phyloP scores from a whole-genome alignment of 495 filamentous ascomycete species.

The Lophiostoma macrostomum region DNA sequence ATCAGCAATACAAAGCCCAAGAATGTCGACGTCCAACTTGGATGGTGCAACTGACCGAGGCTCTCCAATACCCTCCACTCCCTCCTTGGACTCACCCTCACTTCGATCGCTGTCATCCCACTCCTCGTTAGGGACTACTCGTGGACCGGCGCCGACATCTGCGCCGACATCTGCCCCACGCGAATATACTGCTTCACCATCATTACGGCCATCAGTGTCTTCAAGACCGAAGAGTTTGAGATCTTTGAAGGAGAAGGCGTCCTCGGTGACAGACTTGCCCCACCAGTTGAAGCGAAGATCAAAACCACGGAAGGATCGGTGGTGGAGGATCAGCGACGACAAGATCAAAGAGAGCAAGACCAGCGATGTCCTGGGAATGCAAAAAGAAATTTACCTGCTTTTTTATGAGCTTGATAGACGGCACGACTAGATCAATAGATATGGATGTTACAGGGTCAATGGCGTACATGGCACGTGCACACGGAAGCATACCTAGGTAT shows the following conservation, averaged over 20 bases:
- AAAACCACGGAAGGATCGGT: conserved; percentile 61
- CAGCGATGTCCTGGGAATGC: conserved; percentile 85
- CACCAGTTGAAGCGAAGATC: conserved; percentile 54
- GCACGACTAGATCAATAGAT: background rate
- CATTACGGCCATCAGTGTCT: conserved; percentile 1
- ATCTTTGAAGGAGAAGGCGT: conserved; percentile 35
- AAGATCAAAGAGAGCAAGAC: conserved; percentile 94
- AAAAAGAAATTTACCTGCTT: conserved; percentile 90
- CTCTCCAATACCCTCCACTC: conserved; percentile 10
- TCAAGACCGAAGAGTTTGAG: conserved; percentile 14
- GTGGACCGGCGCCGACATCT: conserved; percentile 37
- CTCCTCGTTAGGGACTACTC: conserved; percentile 35
- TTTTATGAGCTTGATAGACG: conserved; percentile 82
- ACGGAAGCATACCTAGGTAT: too few relatives aligned
- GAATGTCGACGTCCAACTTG: conserved; percentile 30
- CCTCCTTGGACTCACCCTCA: conserved; percentile 42
- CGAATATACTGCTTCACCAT: conserved; percentile 16
- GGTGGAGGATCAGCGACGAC: conserved; percentile 98
- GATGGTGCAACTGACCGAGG: conserved; percentile 5
- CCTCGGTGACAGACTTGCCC: conserved; percentile 28
- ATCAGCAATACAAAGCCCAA: conserved; percentile 41
- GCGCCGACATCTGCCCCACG: conserved; percentile 44
- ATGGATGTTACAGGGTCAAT: background rate
- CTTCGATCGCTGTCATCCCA: conserved; percentile 45
- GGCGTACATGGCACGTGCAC: background rate